phyloP scores from a whole-genome alignment of 768 basidiomycete species.

The Naematelia aurantialba region DNA sequence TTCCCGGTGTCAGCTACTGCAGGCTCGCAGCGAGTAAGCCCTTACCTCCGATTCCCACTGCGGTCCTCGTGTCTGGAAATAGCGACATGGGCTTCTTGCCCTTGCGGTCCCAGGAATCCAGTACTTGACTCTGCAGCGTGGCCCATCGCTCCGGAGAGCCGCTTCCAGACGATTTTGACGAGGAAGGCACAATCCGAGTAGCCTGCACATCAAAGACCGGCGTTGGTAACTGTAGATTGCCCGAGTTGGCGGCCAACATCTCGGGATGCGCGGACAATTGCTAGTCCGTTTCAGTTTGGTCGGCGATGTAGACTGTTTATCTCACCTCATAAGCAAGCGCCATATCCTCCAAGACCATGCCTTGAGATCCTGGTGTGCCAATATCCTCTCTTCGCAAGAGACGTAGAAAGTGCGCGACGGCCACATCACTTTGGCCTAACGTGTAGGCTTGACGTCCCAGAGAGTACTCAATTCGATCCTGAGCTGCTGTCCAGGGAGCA shows the following conservation, averaged over 20 bases:
- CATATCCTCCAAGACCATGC: conserved; percentile 81
- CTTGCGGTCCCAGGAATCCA: conserved; percentile 52
- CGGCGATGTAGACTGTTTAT: too few species aligned
- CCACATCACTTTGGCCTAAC: conserved; percentile 73
- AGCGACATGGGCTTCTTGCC: conserved; percentile 40
- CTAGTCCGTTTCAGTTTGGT: conserved; percentile 51
- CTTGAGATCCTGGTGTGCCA: conserved; percentile 51
- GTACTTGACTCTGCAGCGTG: conserved; percentile 64
- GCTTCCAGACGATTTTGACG: conserved; percentile 54
- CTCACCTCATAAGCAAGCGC: conserved; percentile 75
- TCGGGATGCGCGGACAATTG: conserved; percentile 66
- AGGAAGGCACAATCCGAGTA: conserved; percentile 60
- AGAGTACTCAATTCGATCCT: conserved; percentile 50
- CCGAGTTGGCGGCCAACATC: conserved; percentile 51
- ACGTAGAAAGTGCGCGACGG: conserved; percentile 72
- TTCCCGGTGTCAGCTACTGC: conserved; percentile 13
- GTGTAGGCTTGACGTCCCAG: conserved; percentile 80
- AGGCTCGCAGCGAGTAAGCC: not conserved
- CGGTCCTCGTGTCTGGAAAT: conserved; percentile 15
- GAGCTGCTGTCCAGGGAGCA: conserved; percentile 48
- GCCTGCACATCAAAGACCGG: conserved; percentile 61
- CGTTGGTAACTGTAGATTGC: conserved; percentile 63
- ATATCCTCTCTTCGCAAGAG: conserved; percentile 57
- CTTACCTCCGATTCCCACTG: conserved; percentile 36
- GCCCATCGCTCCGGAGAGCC: conserved; percentile 57